phyloP scores from a whole-genome alignment of 2,329 filamentous ascomycete genomes.

The Aspergillus sp. region DNA sequence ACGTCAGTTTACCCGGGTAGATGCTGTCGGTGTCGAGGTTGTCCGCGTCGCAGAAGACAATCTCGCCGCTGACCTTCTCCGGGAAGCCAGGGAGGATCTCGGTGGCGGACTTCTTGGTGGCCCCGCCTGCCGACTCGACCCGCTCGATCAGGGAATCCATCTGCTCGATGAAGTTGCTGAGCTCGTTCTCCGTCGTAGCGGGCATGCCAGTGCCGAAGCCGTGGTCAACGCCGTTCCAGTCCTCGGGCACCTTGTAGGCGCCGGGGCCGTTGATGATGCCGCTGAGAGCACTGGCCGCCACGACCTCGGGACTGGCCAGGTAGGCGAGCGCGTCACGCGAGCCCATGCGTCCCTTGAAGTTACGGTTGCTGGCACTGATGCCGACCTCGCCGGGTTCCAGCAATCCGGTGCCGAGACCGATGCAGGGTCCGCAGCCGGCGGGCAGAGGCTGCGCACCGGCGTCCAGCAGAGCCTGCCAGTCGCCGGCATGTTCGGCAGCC shows the following conservation, averaged over 20 bases:
- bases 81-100: slow-evolving; percentile 85
- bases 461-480: slow-evolving; percentile 80
- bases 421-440: slow-evolving; percentile 79
- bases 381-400: slow-evolving; percentile 84
- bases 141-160: slow-evolving; percentile 62
- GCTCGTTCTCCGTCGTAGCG: slow-evolving; percentile 62
- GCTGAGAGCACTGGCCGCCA: slow-evolving; percentile 79
- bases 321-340: slow-evolving; percentile 77
- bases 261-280: slow-evolving; percentile 64
- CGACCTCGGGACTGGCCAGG: slow-evolving; percentile 83
- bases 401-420: slow-evolving; percentile 77
- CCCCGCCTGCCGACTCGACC: slow-evolving; percentile 40
- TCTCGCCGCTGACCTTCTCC: slow-evolving; percentile 83
- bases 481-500: slow-evolving; percentile 73
- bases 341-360: slow-evolving; percentile 92
- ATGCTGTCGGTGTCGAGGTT: slow-evolving; percentile 93
- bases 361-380: slow-evolving; percentile 79
- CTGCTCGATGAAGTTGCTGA: slow-evolving; percentile 70
- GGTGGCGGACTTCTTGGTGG: slow-evolving; percentile 41
- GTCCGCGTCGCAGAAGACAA: slow-evolving; percentile 80
- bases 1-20: slow-evolving; percentile 89
- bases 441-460: slow-evolving; percentile 74
- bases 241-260: slow-evolving; percentile 71
- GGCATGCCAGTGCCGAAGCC: slow-evolving; percentile 64
- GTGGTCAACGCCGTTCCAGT: slow-evolving; percentile 59